A percentile compares a stretch with the other conserved stretches of the same genome.
Conservation (phyloP, 306 rosid species). For the Quercus glauca region DNA sequence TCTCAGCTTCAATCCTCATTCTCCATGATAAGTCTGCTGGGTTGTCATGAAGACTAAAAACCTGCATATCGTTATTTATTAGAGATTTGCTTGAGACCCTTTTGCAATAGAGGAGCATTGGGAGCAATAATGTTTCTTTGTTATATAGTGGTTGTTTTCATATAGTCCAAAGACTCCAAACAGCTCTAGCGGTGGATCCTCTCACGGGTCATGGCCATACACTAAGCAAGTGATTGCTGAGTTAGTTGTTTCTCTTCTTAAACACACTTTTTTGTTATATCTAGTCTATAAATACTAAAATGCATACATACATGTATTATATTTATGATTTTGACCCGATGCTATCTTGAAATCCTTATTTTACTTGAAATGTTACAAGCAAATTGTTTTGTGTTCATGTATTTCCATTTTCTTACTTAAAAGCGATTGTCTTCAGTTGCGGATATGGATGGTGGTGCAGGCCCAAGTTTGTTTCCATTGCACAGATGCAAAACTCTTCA, state of each 20-base stretch:
- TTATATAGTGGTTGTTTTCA: too few species aligned
- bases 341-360: not conserved
- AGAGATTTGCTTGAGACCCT: too few species aligned
- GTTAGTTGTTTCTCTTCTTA: not conserved
- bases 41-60: too few species aligned
- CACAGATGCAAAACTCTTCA: conserved; percentile 55
- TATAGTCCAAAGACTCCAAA: too few species aligned
- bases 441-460: conserved; percentile 56
- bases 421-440: conserved; percentile 24
- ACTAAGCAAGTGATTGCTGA: not conserved
- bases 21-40: too few species aligned
- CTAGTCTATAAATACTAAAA: not conserved
- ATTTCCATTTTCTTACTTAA: not conserved
- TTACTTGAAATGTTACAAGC: not conserved
- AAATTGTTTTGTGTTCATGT: not conserved
- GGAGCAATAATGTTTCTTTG: too few species aligned
- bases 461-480: conserved; percentile 41
- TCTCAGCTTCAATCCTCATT: too few species aligned
- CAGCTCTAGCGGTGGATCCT: too few species aligned
- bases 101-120: too few species aligned
- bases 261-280: not conserved
- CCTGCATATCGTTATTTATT: too few species aligned
- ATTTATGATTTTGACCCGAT: not conserved
- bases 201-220: too few species aligned
- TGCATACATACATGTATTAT: not conserved